Base-by-base conservation (phyloP, 2,329 filamentous ascomycete genomes). In the Trichoderma asperellum region DNA sequence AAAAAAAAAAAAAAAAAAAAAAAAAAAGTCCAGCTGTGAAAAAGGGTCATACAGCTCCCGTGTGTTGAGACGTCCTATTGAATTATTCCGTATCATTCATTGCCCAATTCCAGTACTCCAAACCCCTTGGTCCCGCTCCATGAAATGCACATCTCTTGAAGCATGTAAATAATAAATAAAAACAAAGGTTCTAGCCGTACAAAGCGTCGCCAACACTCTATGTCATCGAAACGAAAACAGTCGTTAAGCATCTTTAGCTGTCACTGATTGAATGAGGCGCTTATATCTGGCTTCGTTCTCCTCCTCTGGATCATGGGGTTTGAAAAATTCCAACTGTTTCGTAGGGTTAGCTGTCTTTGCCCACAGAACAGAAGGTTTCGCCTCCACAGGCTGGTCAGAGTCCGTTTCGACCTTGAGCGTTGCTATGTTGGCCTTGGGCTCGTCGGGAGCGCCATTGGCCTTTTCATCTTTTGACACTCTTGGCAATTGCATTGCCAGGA, bases 401-500 rank as follows among this genome's bases (percentile, higher is more conserved):
- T 74, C 74, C 14, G 74, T 58, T 49, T 78, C 78, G 11, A 73
- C 72, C 67, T 76, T 79, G 16, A 77, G 75, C 8, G 76, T 77
- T 8, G 76, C 76, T 43, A 74, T 74, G 63, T 74, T 77, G 3
- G 75, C 74, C 68, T 74, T 80, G 37, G 73, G 70, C 47, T 80
- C 79, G 24, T 81, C 77, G 4, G 70, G 69, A 24, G 68, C 69
- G 12, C 68, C 71, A 5, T 72, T 73, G 12, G 79, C 76, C 40
- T 75, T 76, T 2, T 74, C 73, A 3, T 79, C 77, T 29, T 75
- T 73, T 7, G 71, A 72, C 18, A 71, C 77, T 60, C 84, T 83
- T 0, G 89, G 88, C 16, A 92, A 81, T 59, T 88, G 84, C 88
- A 91, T 91, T 12, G 89, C 89, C 34, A 91, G 80, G 27, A 91